Evolutionary conservation across 495 filamentous ascomycete species (phyloP).

Genomic region (Neurospora sp.): DNA sequence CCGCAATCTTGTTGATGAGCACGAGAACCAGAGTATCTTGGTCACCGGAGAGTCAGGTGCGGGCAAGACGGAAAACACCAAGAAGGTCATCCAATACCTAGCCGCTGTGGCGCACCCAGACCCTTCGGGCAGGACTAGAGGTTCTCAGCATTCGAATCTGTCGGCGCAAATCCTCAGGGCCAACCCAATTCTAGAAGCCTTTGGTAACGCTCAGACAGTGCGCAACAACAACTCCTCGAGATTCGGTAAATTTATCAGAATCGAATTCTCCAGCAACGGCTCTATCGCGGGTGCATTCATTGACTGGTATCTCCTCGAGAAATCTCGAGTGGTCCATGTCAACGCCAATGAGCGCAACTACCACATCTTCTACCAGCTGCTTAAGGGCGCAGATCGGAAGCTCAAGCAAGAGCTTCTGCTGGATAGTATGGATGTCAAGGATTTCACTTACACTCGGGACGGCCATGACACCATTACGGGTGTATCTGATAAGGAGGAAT

Average conservation of each 20-base stretch:
- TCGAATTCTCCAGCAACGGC: constrained; percentile 83
- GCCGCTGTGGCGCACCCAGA: constrained; percentile 87
- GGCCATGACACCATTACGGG: constrained; percentile 87
- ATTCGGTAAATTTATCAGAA: constrained; percentile 98
- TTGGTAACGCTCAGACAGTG: constrained; percentile 96
- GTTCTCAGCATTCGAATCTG: constrained; percentile 69
- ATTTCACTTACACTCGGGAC: constrained; percentile 83
- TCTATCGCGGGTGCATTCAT: constrained; percentile 95
- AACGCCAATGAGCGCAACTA: constrained; percentile 88
- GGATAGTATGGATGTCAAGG: constrained; percentile 59
- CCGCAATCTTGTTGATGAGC: constrained; percentile 88
- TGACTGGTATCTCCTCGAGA: constrained; percentile 97
- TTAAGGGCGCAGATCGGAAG: constrained; percentile 65
- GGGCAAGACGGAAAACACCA: constrained; percentile 98
- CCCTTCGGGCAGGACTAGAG: constrained; percentile 51
- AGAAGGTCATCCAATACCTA: constrained; percentile 98
- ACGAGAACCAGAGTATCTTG: constrained; percentile 92
- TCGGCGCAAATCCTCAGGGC: constrained; percentile 94
- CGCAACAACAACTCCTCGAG: constrained; percentile 97
- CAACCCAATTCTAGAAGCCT: constrained; percentile 96
- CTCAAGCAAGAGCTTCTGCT: constrained; percentile 71
- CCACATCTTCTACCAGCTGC: constrained; percentile 93
- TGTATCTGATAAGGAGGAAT: constrained; percentile 86
- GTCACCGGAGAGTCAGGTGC: constrained; percentile 98
- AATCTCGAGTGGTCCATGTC: constrained; percentile 86